Percentiles rank a stretch among this genome's conserved stretches.
Evolutionary conservation across 2,329 filamentous ascomycete species (phyloP).

Genomic region (Mollisia scopiformis): DNA sequence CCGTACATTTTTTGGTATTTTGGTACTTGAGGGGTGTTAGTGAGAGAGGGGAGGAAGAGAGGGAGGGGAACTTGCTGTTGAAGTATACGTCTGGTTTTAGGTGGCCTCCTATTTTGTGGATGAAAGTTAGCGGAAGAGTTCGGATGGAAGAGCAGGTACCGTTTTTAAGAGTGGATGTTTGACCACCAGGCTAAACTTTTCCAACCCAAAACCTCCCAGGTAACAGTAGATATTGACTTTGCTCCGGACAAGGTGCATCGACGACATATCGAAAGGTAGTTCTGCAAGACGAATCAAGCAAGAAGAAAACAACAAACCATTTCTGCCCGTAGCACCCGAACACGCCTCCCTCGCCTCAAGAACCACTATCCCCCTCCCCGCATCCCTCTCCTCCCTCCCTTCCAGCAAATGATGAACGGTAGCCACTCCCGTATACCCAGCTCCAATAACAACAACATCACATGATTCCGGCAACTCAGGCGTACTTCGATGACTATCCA

Average conservation of each 20-base stretch:
- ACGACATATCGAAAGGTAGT: too few species aligned
- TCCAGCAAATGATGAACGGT: not conserved
- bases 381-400: not conserved
- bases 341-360: not conserved
- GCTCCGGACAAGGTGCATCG: too few species aligned
- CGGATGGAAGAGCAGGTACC: not conserved
- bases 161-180: too few species aligned
- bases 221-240: too few species aligned
- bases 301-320: not conserved
- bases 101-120: constrained; percentile 9
- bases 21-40: not conserved
- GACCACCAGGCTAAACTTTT: too few species aligned
- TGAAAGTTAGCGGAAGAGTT: not conserved
- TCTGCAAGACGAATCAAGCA: too few species aligned
- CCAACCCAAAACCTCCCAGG: too few species aligned
- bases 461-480: not conserved
- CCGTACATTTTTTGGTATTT: constrained; percentile 12
- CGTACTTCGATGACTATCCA: not conserved
- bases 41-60: not conserved
- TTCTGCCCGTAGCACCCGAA: not conserved
- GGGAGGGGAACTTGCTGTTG: constrained; percentile 2
- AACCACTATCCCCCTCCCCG: not conserved
- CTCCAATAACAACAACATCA: not conserved
- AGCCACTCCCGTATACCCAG: not conserved
- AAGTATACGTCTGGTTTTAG: constrained; percentile 15